phyloP scores from a whole-genome alignment of 208 protist genomes.

The Tritrichomonas foetus region DNA sequence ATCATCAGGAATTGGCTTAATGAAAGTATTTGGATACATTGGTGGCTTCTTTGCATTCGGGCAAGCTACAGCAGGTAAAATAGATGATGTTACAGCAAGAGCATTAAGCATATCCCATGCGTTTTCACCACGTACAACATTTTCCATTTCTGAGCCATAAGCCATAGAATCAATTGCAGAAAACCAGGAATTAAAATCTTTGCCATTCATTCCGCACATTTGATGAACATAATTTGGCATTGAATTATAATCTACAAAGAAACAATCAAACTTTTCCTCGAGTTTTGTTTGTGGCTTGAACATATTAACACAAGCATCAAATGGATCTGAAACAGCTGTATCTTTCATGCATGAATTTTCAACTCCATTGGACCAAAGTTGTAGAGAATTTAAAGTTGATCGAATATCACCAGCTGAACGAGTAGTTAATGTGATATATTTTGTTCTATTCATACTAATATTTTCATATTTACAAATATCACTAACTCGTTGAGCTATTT shows the following conservation, averaged over 20 bases:
- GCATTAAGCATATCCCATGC: neutral
- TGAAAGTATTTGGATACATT: neutral
- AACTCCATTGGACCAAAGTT: constrained; percentile 63
- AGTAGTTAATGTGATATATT: constrained; percentile 76
- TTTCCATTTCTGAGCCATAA: neutral
- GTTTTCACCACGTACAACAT: neutral
- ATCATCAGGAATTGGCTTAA: neutral
- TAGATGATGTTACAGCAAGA: neutral
- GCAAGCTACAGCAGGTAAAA: neutral
- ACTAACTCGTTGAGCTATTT: constrained; percentile 71
- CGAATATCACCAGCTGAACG: constrained; percentile 82
- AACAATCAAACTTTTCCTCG: neutral
- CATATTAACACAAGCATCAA: neutral
- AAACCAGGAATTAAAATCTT: neutral
- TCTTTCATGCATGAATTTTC: neutral
- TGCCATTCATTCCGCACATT: neutral
- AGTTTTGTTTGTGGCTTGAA: neutral
- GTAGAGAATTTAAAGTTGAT: constrained; percentile 85
- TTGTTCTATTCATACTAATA: constrained; percentile 65
- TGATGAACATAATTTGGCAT: neutral
- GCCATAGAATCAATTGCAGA: neutral
- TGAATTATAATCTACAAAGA: neutral
- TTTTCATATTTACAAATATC: constrained; percentile 70
- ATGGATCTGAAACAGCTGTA: neutral
- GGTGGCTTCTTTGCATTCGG: neutral